Percentiles rank a stretch among this genome's conserved stretches.
These are phyloP conservation scores for Heliosperma pusillum DNA, from an alignment of 148 eudicot genomes.

Conservation along the genomic window DNA sequence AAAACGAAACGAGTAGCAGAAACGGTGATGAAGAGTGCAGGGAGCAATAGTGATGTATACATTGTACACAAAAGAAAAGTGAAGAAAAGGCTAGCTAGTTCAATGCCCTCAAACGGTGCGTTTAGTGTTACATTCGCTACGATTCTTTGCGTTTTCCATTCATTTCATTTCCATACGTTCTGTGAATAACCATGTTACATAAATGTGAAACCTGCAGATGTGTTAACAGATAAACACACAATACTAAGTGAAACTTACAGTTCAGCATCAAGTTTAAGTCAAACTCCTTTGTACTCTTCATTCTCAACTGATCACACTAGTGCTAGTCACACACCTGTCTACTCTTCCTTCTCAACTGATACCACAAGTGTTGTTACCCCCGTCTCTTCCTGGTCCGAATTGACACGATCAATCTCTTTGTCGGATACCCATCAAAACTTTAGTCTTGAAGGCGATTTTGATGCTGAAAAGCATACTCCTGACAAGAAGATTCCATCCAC, in stretches of 20 bases:
- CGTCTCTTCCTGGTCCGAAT: conserved; percentile 29
- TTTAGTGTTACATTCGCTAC: neutral
- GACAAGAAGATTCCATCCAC: conserved; percentile 10
- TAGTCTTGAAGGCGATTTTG: conserved; percentile 15
- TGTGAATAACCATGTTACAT: neutral
- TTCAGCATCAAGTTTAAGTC: conserved; percentile 14
- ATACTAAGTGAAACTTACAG: neutral
- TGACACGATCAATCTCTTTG: conserved; percentile 28
- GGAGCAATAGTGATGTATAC: conserved; percentile 48
- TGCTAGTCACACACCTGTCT: conserved; percentile 19
- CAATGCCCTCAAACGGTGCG: conserved; percentile 43
- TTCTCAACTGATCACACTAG: conserved; percentile 26
- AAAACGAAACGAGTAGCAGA: conserved; percentile 52
- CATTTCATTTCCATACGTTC: neutral
- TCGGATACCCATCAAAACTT: conserved; percentile 19
- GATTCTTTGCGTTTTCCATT: neutral
- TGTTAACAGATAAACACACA: conserved; percentile 4
- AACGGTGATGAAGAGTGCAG: conserved; percentile 48
- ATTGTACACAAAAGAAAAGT: conserved; percentile 52
- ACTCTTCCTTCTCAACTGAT: conserved; percentile 28
- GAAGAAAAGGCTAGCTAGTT: conserved; percentile 38
- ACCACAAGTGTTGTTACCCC: conserved; percentile 9
- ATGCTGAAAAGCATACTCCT: conserved; percentile 12
- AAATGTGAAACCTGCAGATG: conserved; percentile 3
- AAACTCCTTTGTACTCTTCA: conserved; percentile 26